Conservation (phyloP, 164 flowering plant genomes). For the Litsea cubeba region DNA sequence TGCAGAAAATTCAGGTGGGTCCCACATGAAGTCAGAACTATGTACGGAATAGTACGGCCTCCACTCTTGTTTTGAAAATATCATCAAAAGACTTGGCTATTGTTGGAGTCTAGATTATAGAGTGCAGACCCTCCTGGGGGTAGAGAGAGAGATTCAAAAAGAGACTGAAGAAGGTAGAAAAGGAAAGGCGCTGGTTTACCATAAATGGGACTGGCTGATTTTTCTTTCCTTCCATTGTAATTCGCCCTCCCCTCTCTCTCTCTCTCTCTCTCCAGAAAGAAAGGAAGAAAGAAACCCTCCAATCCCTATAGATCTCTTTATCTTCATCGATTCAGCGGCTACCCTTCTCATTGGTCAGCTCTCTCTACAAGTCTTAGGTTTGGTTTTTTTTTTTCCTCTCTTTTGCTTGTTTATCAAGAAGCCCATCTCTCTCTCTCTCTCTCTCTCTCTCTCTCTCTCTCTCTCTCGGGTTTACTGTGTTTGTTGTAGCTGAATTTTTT, state of each 20-base stretch:
- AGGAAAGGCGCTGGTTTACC: constrained; percentile 1
- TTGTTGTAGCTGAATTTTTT: background rate
- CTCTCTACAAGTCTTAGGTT: background rate
- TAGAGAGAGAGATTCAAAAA: background rate
- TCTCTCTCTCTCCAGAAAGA: background rate
- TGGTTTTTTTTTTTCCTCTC: background rate
- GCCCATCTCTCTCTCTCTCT: background rate
- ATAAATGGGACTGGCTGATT: background rate
- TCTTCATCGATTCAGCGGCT: background rate
- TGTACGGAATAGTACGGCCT: too few relatives aligned
- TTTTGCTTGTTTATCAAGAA: background rate
- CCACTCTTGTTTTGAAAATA: too few relatives aligned
- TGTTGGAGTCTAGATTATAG: too few relatives aligned
- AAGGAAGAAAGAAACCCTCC: background rate
- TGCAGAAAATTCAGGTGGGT: too few relatives aligned
- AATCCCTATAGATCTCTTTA: background rate
- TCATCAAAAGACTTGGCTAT: too few relatives aligned
- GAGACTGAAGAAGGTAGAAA: too few relatives aligned
- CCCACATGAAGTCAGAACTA: too few relatives aligned
- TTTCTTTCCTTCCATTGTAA: background rate
- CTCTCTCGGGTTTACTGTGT: background rate
- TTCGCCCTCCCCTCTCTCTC: background rate
- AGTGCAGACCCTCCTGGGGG: too few relatives aligned
- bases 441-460: background rate
- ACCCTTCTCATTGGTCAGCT: background rate